phyloP scores from a whole-genome alignment of 441 rosid genomes.

The Eutrema salsugineum region DNA sequence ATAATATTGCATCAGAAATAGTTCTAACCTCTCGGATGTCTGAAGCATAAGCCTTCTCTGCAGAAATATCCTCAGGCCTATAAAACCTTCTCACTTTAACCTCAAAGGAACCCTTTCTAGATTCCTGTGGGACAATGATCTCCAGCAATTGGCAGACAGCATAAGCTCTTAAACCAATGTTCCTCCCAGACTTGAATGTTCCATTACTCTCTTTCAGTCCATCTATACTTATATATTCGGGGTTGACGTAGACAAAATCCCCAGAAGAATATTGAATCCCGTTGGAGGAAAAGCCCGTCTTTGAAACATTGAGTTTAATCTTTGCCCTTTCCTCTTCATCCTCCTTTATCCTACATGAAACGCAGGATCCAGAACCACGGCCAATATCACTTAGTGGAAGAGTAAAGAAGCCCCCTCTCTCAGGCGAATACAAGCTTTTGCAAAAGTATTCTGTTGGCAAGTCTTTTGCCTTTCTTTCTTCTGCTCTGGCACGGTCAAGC shows the following conservation, averaged over 20 bases:
- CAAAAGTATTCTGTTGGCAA: slow-evolving; percentile 67
- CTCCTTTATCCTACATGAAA: slow-evolving; percentile 46
- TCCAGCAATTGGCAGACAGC: slow-evolving; percentile 70
- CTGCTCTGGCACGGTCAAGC: slow-evolving; percentile 59
- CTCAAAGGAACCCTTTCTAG: slow-evolving; percentile 35
- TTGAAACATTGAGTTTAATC: slow-evolving; percentile 35
- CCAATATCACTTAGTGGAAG: slow-evolving; percentile 51
- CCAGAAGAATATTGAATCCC: slow-evolving; percentile 47
- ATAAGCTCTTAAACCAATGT: slow-evolving; percentile 64
- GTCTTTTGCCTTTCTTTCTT: slow-evolving; percentile 62
- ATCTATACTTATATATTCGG: slow-evolving; percentile 34
- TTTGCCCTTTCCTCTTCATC: slow-evolving; percentile 32
- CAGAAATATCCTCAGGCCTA: slow-evolving; percentile 78
- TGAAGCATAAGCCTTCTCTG: slow-evolving; percentile 72
- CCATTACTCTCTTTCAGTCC: slow-evolving; percentile 27
- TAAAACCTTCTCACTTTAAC: slow-evolving; percentile 57
- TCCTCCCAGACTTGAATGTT: slow-evolving; percentile 57
- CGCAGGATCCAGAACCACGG: slow-evolving; percentile 57
- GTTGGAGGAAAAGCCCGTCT: slow-evolving; percentile 36
- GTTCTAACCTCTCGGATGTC: slow-evolving; percentile 66
- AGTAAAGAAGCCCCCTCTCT: slow-evolving; percentile 74
- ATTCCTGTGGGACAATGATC: slow-evolving; percentile 33
- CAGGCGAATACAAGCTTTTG: slow-evolving; percentile 70
- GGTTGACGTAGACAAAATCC: slow-evolving; percentile 60
- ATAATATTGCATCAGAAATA: background rate